Percentiles rank a stretch among this genome's conserved stretches.
Evolutionary conservation across 805 yeast species (phyloP).

Genomic region (Candida silvicultrix): DNA sequence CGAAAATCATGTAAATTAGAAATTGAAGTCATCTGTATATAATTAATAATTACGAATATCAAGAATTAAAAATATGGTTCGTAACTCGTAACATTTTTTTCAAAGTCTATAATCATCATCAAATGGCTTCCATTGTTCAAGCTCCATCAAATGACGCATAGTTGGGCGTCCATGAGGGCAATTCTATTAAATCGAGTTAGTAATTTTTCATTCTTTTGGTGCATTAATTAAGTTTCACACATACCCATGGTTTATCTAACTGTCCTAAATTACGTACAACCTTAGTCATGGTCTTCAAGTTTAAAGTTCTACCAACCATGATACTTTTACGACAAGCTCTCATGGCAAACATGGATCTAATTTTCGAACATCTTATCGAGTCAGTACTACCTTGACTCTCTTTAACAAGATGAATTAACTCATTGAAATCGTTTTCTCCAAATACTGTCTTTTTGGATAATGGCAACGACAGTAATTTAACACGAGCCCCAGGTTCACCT

Average conservation of each 20-base stretch:
- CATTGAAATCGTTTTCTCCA: conserved; percentile 61
- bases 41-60: conserved; percentile 2
- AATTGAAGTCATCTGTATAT: neutral
- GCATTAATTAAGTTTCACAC: too few species aligned
- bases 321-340: conserved; percentile 91
- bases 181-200: conserved; percentile 29
- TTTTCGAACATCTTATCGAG: conserved; percentile 61
- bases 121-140: conserved; percentile 40
- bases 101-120: conserved; percentile 33
- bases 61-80: neutral
- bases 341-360: conserved; percentile 84
- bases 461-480: conserved; percentile 61
- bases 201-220: neutral
- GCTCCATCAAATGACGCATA: conserved; percentile 77
- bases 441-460: conserved; percentile 65
- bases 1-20: conserved; percentile 4
- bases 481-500: conserved; percentile 47
- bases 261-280: conserved; percentile 64
- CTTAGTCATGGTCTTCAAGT: conserved; percentile 49
- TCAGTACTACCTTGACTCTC: conserved; percentile 42
- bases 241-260: conserved; percentile 75
- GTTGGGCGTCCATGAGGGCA: conserved; percentile 98
- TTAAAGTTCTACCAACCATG: conserved; percentile 83
- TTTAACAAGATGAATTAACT: conserved; percentile 61
- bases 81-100: neutral